Base-by-base conservation (phyloP, 441 rosid species). In the Jatropha multifida region DNA sequence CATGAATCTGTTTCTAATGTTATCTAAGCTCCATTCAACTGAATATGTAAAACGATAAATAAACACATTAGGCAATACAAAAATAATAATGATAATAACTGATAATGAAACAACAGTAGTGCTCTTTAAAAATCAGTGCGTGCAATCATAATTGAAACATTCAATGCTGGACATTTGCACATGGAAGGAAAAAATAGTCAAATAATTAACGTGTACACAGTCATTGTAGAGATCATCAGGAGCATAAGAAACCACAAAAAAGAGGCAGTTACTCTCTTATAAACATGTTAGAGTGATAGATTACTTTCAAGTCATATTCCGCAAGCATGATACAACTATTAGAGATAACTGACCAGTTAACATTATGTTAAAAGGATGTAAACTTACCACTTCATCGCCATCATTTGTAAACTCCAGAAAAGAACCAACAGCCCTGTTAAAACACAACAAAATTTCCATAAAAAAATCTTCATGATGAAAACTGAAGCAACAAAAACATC, bases 401-500 rank as follows among this genome's bases (percentile, higher is more conserved):
- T 93, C 98, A 76, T 76, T 82, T 26, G 93, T 92, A 77, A 94
- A 96, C 83, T 96, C 99, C 18, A 96, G 88, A 80, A 94, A 94
- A 62, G 99, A 94, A 18, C 99, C 99, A 60, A 96, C 95, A 48
- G 99, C 98, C 95, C 99, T 96, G 92, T 42, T 44, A 81, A 71
- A 64, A 71, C 14, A 60, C 38, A 40, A 40, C 42, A 72, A 51
- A 81, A 48, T 72, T 68, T 48, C 26, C 26, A 54, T 40, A 76
- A 13, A 62, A 52, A 17, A 6, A 13, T 68, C 13, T 61, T 52
- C 27, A 11, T 38, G n/a, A 69, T 70, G 44, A 40, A 76, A 63
- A 46, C 12, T 20, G 1, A 41, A 65, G 40, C 49, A 51, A 20
- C 44, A 61, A 32, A 59, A 58, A 66, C 2, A 23, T 38, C 18